Evolutionary conservation across 345 rosid genomes (phyloP).

Genomic region (rapeseed (Brassica napus)): Da-Ae NC_063442.1:7272001-7272500

Average conservation of each 20-base stretch:
- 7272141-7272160: background rate
- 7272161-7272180: background rate
- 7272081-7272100: no score
- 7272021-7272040: background rate
- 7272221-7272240: background rate
- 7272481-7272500: background rate
- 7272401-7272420: background rate
- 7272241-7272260: background rate
- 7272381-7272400: background rate
- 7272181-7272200: background rate
- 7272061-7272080: background rate
- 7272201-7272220: background rate
- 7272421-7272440: background rate
- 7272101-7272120: background rate
- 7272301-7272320: background rate
- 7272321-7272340: background rate
- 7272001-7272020: no score
- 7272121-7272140: background rate
- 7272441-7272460: slow-evolving; percentile 1
- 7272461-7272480: background rate
- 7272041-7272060: background rate
- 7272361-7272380: background rate
- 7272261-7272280: background rate
- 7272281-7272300: background rate
- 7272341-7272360: background rate